A percentile compares a stretch with the other conserved stretches of the same genome.
Evolutionary conservation across 352 stramenopile genomes (phyloP).

Genomic region (Chrysophaeum taylorii): DNA sequence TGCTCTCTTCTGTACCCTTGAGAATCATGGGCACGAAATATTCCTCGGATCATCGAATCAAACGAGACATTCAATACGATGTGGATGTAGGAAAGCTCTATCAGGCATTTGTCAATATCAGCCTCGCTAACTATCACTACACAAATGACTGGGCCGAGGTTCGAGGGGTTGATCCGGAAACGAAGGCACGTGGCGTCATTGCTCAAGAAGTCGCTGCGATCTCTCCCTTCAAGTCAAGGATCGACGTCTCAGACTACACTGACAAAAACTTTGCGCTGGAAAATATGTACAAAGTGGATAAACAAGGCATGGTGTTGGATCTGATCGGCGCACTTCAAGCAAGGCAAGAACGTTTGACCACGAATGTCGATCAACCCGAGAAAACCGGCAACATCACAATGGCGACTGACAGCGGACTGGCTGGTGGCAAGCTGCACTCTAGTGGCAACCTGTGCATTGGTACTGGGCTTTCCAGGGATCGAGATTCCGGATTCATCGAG

Average conservation of each 20-base stretch:
- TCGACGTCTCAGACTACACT: slow-evolving; percentile 54
- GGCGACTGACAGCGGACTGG: too few relatives aligned
- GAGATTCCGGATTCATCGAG: too few relatives aligned
- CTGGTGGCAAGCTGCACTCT: too few relatives aligned
- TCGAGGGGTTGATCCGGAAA: background rate
- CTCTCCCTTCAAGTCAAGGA: slow-evolving; percentile 75
- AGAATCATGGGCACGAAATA: background rate
- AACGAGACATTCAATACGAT: slow-evolving; percentile 6
- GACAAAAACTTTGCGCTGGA: slow-evolving; percentile 73
- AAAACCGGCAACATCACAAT: too few relatives aligned
- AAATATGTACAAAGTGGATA: slow-evolving; percentile 84
- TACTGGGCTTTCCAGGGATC: too few relatives aligned
- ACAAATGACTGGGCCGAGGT: background rate
- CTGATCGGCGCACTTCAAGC: slow-evolving; percentile 72
- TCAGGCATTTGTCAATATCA: background rate
- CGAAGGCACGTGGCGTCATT: slow-evolving; percentile 71
- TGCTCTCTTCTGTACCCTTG: background rate
- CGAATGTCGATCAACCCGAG: too few relatives aligned
- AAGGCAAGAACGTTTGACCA: slow-evolving; percentile 44
- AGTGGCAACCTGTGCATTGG: too few relatives aligned
- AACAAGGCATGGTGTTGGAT: slow-evolving; percentile 76
- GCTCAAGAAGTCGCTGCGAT: slow-evolving; percentile 73
- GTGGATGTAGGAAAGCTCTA: background rate
- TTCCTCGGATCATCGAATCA: slow-evolving; percentile 10
- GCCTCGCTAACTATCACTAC: background rate